phyloP scores from a whole-genome alignment of 2,329 filamentous ascomycete genomes.

The Fusarium sp. region DNA sequence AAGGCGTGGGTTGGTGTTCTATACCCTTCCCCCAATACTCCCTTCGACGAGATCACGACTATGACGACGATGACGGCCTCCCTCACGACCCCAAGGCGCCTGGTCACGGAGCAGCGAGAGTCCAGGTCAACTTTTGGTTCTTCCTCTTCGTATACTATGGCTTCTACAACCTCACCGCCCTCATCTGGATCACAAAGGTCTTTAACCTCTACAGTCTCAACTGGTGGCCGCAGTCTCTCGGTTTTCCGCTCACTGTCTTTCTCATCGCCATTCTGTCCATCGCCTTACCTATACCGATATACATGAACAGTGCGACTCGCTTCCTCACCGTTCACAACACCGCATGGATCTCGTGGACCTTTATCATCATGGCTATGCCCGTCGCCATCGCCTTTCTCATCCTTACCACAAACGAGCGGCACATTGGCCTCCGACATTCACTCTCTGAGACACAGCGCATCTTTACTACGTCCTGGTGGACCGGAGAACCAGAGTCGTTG shows the following conservation, averaged over 20 bases:
- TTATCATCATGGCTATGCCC: constrained; percentile 76
- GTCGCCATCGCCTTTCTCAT: constrained; percentile 75
- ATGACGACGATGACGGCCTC: constrained; percentile 54
- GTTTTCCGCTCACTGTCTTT: constrained; percentile 73
- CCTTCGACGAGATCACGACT: constrained; percentile 59
- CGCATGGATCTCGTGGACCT: constrained; percentile 77
- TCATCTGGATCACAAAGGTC: constrained; percentile 78
- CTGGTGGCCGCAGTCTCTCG: constrained; percentile 75
- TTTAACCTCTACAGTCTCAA: constrained; percentile 79
- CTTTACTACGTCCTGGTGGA: constrained; percentile 76
- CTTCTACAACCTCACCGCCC: constrained; percentile 74
- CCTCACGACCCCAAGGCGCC: constrained; percentile 59
- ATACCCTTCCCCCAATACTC: constrained; percentile 74
- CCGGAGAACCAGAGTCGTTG: constrained; percentile 65
- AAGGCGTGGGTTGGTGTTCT: constrained; percentile 74
- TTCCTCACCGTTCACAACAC: constrained; percentile 73
- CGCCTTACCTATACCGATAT: constrained; percentile 69
- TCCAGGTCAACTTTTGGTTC: constrained; percentile 78
- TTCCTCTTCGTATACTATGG: constrained; percentile 78
- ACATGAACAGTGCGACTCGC: constrained; percentile 63
- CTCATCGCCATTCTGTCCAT: constrained; percentile 72
- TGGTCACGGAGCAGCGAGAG: constrained; percentile 72
- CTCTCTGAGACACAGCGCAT: constrained; percentile 76
- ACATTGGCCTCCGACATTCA: constrained; percentile 69
- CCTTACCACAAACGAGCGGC: constrained; percentile 72